phyloP scores from a whole-genome alignment of 345 rosid species.

The Capsella bursapastoris region DNA sequence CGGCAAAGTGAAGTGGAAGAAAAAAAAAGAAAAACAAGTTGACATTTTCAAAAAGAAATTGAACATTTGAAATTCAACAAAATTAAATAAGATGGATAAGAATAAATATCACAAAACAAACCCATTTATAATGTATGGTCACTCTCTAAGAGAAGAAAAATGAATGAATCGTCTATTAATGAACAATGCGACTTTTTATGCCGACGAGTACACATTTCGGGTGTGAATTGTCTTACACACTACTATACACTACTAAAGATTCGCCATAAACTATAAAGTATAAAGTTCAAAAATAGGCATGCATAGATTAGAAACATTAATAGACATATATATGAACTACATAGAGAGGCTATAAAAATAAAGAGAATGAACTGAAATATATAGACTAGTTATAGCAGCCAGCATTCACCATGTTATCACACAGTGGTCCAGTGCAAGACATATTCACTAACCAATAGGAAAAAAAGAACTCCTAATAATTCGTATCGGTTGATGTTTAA shows the following conservation, averaged over 20 bases:
- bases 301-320: conserved; percentile 27
- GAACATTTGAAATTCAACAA: conserved; percentile 17
- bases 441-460: conserved; percentile 18
- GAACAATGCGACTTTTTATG: conserved; percentile 39
- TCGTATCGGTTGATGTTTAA: conserved; percentile 22
- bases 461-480: neutral
- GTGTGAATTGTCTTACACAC: conserved; percentile 35
- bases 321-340: neutral
- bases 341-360: conserved; percentile 6
- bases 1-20: conserved; percentile 15
- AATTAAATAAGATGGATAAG: conserved; percentile 3
- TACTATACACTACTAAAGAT: conserved; percentile 20
- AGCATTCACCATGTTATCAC: conserved; percentile 17
- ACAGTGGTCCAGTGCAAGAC: conserved; percentile 30
- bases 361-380: conserved; percentile 19
- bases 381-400: conserved; percentile 19
- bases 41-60: conserved; percentile 10
- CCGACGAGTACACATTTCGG: conserved; percentile 29
- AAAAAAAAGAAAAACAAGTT: neutral
- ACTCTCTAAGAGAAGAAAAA: conserved; percentile 33
- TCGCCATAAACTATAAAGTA: conserved; percentile 21
- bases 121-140: conserved; percentile 24
- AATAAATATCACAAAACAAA: conserved; percentile 16
- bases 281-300: conserved; percentile 28
- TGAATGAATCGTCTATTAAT: conserved; percentile 32